Percentiles rank a stretch among this genome's conserved stretches.
Conservation (phyloP, 768 basidiomycete species). For the Leccinellum luteum region DNA sequence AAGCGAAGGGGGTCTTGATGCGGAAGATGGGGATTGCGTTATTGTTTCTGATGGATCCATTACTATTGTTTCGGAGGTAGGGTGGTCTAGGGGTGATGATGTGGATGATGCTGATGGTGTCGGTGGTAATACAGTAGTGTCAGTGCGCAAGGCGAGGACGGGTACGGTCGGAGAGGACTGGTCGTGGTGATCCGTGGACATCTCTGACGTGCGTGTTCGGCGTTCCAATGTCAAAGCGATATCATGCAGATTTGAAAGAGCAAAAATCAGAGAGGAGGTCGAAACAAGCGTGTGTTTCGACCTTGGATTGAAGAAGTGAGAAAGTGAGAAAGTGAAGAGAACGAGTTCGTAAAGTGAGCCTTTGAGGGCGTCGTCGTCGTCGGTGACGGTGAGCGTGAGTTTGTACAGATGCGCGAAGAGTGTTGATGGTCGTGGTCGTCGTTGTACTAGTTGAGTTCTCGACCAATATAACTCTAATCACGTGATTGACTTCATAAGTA, state of each 20-base stretch:
- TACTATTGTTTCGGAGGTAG: constrained; percentile 19
- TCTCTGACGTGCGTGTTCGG: constrained; percentile 20
- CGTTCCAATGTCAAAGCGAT: constrained; percentile 13
- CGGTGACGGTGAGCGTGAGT: background rate
- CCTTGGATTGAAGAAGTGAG: constrained; percentile 11
- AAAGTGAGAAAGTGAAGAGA: background rate
- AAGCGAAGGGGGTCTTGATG: constrained; percentile 22
- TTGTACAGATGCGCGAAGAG: constrained; percentile 1
- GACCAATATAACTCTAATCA: too few species aligned
- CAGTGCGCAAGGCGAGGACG: constrained; percentile 10
- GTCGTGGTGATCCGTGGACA: constrained; percentile 25
- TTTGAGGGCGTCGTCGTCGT: background rate
- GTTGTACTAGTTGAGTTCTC: background rate
- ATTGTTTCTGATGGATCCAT: constrained; percentile 18
- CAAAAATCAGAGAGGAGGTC: background rate
- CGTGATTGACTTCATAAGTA: constrained; percentile 5
- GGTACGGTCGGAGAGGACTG: constrained; percentile 14
- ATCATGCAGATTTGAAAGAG: constrained; percentile 18
- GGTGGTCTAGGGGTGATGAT: constrained; percentile 20
- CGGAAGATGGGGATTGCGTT: constrained; percentile 9
- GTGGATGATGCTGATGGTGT: constrained; percentile 14
- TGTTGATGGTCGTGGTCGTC: constrained; percentile 7
- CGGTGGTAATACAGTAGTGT: constrained; percentile 27
- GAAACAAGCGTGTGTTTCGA: constrained; percentile 7
- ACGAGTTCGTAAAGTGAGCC: constrained; percentile 2